phyloP scores from a whole-genome alignment of 1,284 basidiomycete genomes.

The Sphagnurus paluster region DNA sequence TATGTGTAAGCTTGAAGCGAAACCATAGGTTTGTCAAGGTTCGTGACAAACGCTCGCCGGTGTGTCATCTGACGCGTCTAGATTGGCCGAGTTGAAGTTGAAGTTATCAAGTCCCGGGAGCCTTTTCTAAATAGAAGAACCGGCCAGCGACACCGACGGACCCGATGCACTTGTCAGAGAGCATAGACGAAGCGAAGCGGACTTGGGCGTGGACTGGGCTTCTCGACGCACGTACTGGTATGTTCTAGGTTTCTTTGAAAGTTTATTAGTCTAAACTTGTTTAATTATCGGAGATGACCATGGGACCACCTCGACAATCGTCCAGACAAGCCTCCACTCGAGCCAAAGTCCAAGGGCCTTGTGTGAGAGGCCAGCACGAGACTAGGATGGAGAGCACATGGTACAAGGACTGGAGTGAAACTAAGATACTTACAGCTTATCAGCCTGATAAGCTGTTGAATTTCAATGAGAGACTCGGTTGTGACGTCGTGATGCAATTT shows the following conservation, averaged over 20 bases:
- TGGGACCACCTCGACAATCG: background rate
- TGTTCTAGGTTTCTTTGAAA: background rate
- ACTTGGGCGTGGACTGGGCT: background rate
- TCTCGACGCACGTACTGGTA: too few relatives aligned
- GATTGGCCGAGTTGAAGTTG: too few relatives aligned
- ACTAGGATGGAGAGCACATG: background rate
- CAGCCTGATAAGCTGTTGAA: background rate
- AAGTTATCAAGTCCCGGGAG: too few relatives aligned
- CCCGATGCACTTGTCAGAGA: too few relatives aligned
- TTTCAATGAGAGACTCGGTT: background rate
- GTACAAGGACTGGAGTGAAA: background rate
- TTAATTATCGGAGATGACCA: background rate
- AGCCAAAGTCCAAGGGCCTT: background rate
- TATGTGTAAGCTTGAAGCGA: too few relatives aligned
- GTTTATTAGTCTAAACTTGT: background rate
- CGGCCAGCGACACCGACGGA: too few relatives aligned
- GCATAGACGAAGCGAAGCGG: too few relatives aligned
- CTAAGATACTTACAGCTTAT: background rate
- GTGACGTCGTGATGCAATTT: background rate
- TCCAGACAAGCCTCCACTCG: background rate
- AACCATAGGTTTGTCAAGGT: too few relatives aligned
- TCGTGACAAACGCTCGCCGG: too few relatives aligned
- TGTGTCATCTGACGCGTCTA: too few relatives aligned
- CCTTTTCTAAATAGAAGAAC: too few relatives aligned
- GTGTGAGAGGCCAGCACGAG: background rate